Evolutionary conservation across 2,329 filamentous ascomycete species (phyloP).

Genomic region (Beauveria australis): DNA sequence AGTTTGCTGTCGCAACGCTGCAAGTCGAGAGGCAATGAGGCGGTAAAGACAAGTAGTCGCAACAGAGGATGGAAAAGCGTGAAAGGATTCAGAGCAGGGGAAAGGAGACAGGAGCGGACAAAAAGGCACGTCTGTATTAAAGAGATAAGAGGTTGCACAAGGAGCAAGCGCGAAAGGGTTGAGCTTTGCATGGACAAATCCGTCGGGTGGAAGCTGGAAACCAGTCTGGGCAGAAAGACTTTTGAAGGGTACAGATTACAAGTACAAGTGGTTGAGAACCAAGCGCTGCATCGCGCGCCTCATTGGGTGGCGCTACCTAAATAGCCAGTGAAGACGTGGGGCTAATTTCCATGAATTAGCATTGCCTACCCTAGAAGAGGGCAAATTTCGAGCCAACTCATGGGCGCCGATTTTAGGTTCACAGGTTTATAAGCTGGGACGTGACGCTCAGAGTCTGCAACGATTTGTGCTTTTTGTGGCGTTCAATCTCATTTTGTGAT

Average conservation of each 20-base stretch:
- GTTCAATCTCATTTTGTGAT: background rate
- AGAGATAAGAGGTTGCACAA: background rate
- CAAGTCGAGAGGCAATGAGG: background rate
- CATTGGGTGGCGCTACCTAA: background rate
- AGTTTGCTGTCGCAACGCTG: background rate
- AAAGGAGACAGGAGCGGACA: background rate
- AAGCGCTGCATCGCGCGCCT: conserved; percentile 1
- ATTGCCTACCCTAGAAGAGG: conserved; percentile 9
- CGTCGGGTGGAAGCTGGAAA: background rate
- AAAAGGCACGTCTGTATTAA: background rate
- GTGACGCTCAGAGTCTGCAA: background rate
- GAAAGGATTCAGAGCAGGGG: background rate
- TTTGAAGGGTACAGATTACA: background rate
- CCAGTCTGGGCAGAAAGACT: background rate
- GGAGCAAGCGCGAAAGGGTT: background rate
- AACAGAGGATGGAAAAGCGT: background rate
- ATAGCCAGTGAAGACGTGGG: background rate
- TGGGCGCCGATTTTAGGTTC: conserved; percentile 13
- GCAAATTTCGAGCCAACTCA: background rate
- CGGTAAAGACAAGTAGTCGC: background rate
- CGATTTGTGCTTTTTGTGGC: background rate
- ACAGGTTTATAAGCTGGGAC: background rate
- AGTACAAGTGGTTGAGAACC: background rate
- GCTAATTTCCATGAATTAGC: background rate
- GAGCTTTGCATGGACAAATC: conserved; percentile 1